Evolutionary conservation across 2,329 filamentous ascomycete species (phyloP).

Genomic region (Aspergillus chevalieri): DNA sequence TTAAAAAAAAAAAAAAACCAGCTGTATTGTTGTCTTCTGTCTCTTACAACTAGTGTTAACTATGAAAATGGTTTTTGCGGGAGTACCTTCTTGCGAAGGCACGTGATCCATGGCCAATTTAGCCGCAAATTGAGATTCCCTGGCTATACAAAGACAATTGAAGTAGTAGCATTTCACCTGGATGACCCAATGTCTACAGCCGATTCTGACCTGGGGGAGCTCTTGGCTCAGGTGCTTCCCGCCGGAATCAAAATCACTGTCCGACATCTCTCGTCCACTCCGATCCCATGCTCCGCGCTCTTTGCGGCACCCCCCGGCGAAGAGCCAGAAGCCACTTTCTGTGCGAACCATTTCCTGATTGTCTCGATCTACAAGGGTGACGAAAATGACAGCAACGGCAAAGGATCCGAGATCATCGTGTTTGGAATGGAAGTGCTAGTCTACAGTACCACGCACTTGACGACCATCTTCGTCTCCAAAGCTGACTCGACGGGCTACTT

Average conservation of each 20-base stretch:
- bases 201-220: constrained; percentile 34
- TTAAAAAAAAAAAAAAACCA: too few species aligned
- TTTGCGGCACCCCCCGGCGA: constrained; percentile 70
- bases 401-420: constrained; percentile 55
- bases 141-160: neutral
- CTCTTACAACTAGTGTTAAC: too few species aligned
- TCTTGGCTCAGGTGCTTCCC: constrained; percentile 49
- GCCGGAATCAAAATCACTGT: constrained; percentile 57
- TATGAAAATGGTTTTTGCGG: too few species aligned
- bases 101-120: too few species aligned
- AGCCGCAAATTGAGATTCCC: neutral
- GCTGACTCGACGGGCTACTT: constrained; percentile 93
- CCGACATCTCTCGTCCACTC: constrained; percentile 82
- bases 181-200: constrained; percentile 20
- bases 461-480: constrained; percentile 91
- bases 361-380: constrained; percentile 44
- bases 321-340: constrained; percentile 69
- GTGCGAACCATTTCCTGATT: constrained; percentile 74
- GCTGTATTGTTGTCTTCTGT: too few species aligned
- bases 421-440: constrained; percentile 83
- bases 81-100: too few species aligned
- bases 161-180: neutral
- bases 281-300: constrained; percentile 66
- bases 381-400: neutral
- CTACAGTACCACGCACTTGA: constrained; percentile 73